These are phyloP conservation scores for Helotiales sp. DNA, from an alignment of 2,329 filamentous ascomycete species.

Conservation along the genomic window DNA sequence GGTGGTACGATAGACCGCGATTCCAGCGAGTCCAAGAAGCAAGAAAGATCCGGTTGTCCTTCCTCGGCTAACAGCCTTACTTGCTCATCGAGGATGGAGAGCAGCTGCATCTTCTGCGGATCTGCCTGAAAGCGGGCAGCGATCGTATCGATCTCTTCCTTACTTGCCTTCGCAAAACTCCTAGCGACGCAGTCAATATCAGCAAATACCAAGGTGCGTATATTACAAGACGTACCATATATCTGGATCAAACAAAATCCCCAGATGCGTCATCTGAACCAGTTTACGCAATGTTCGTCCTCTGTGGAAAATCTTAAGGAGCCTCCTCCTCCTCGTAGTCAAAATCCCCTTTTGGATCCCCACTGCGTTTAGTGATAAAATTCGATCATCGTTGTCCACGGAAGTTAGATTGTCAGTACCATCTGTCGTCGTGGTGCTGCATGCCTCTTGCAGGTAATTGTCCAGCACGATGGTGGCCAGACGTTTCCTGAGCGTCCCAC, in stretches of 20 bases:
- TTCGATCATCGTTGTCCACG: conserved; percentile 18
- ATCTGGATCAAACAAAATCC: conserved; percentile 28
- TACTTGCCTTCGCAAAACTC: conserved; percentile 25
- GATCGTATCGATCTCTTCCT: conserved; percentile 24
- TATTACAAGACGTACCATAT: conserved; percentile 25
- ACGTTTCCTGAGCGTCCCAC: conserved; percentile 22
- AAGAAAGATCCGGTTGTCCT: conserved; percentile 29
- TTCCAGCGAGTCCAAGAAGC: too few relatives aligned
- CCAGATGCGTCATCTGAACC: conserved; percentile 20
- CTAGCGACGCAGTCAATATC: conserved; percentile 22
- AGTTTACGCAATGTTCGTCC: conserved; percentile 26
- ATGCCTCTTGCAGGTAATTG: conserved; percentile 22
- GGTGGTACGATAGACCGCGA: too few relatives aligned
- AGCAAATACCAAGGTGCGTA: conserved; percentile 17
- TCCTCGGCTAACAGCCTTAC: conserved; percentile 29
- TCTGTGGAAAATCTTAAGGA: conserved; percentile 25
- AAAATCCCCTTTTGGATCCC: conserved; percentile 25
- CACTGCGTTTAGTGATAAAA: conserved; percentile 11
- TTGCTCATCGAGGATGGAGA: conserved; percentile 34
- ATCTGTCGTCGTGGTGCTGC: conserved; percentile 6
- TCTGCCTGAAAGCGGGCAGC: conserved; percentile 26
- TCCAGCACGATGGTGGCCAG: conserved; percentile 25
- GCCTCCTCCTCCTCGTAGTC: conserved; percentile 18
- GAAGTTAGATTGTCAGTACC: not conserved
- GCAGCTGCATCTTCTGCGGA: conserved; percentile 32